Base-by-base conservation (phyloP, 2,329 filamentous ascomycete genomes). In the Clarireedia homoeocarpa region DNA sequence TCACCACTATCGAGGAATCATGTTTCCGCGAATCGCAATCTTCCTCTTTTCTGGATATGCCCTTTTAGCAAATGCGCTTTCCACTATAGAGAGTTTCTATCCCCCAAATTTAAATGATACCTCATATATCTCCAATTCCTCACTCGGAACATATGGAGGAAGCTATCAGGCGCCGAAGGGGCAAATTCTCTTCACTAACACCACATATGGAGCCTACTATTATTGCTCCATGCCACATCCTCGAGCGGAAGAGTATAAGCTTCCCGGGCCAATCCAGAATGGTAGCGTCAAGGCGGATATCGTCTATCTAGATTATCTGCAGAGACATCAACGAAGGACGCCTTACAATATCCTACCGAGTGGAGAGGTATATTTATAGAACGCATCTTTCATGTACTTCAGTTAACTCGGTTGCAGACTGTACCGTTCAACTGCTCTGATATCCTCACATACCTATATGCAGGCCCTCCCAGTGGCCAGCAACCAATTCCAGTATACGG, bases 221-320 rank as follows among this genome's bases (percentile, higher is more conserved):
- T 73, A 72, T 54, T 73, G 71, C 44, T 66, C 66, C 14, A 73
- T 73, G 71, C 71, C 71, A 10, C 71, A 73, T 63, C 71, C 71
- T 2, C 69, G 68, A 38, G 52, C 47, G 14, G 53, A 66, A 14
- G 66, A 70, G 26, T 73, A 73, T 48, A 24, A 62, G 5, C 57
- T 69, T 7, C 71, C 71, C 0, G 57, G 50, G 5, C 62, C 68
- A 5, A 58, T 72, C 6, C 57, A 57, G 5, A 65, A 68, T 9
- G 63, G 65, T 0, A 62, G 64, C 4, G 58, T 66, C 9, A 59
- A 65, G 3, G 70, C 64, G 3, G 64, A 66, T 15, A 56, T 73
- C n/a, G 66, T 71, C 2, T 71, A 72, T 40, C 61, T 73, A 1
- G 69, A 72, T 53, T 73, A 73, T 53, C 51, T 72, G 15, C 71